Evolutionary conservation across 2,329 filamentous ascomycete genomes (phyloP).

Genomic region (Scedosporium boydii): DNA sequence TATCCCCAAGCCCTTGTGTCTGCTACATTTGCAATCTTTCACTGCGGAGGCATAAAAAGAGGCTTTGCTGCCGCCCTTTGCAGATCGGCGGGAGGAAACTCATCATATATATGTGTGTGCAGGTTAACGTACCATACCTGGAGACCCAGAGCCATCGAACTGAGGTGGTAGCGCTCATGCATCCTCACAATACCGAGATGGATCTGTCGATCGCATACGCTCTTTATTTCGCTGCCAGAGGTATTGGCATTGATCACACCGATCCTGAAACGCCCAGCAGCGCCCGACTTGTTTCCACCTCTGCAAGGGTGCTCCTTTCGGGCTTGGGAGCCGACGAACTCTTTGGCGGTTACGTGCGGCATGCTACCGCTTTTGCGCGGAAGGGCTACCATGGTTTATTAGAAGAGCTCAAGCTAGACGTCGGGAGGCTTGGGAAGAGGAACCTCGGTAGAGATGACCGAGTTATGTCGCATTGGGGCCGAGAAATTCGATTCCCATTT

Average conservation of each 20-base stretch:
- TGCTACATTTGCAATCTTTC: neutral
- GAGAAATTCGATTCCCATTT: conserved; percentile 82
- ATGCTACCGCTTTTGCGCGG: conserved; percentile 65
- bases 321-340: conserved; percentile 93
- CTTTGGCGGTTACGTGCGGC: conserved; percentile 86
- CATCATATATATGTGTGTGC: conserved; percentile 1
- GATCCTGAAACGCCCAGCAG: conserved; percentile 14
- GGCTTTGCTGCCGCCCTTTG: neutral
- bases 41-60: neutral
- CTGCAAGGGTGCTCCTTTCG: conserved; percentile 77
- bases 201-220: conserved; percentile 89
- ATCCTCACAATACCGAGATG: conserved; percentile 97
- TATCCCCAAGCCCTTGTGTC: neutral
- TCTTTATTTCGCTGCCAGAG: conserved; percentile 88
- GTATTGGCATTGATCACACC: conserved; percentile 41
- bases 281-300: conserved; percentile 31
- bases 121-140: conserved; percentile 73
- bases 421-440: conserved; percentile 78
- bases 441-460: conserved; percentile 93
- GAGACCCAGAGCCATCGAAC: conserved; percentile 62
- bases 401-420: conserved; percentile 76
- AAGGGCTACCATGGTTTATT: conserved; percentile 62
- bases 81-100: neutral
- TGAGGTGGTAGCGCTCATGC: conserved; percentile 66
- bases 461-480: conserved; percentile 79